Conservation (phyloP, 2,329 filamentous ascomycete genomes). For the Hypoxylon sp. region DNA sequence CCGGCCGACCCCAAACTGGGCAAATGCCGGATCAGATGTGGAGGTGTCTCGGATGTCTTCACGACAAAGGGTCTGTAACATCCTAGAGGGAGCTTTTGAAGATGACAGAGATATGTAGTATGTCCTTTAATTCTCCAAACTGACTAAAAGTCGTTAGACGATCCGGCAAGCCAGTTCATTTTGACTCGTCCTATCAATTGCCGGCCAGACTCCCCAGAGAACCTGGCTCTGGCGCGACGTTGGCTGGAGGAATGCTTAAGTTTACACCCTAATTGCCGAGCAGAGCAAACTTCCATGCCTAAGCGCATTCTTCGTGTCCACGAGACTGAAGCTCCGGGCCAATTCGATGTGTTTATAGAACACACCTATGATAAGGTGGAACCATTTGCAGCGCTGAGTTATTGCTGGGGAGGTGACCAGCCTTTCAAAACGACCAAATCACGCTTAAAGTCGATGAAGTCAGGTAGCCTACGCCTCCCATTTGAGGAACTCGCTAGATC, state of each 20-base stretch:
- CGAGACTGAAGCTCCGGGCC: not conserved
- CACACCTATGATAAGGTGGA: slow-evolving; percentile 10
- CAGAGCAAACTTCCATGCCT: slow-evolving; percentile 16
- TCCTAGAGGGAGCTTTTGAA: not conserved
- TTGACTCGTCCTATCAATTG: slow-evolving; percentile 22
- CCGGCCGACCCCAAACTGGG: slow-evolving; percentile 1
- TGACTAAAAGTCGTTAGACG: slow-evolving; percentile 8
- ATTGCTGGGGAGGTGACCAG: slow-evolving; percentile 25
- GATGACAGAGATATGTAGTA: not conserved
- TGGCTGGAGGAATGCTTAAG: slow-evolving; percentile 16
- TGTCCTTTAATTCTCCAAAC: not conserved
- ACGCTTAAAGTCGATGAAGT: slow-evolving; percentile 6
- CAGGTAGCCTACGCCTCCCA: not conserved
- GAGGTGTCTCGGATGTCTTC: slow-evolving; percentile 1
- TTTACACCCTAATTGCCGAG: slow-evolving; percentile 10
- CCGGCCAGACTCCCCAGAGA: slow-evolving; percentile 5
- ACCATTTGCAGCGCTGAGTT: slow-evolving; percentile 18
- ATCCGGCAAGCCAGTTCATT: slow-evolving; percentile 17
- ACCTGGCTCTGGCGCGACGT: slow-evolving; percentile 10
- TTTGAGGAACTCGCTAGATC: slow-evolving; percentile 11
- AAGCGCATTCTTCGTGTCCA: slow-evolving; percentile 13
- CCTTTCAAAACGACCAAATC: slow-evolving; percentile 22
- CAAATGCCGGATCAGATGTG: slow-evolving; percentile 13
- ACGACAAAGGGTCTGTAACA: slow-evolving; percentile 11
- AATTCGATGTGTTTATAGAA: slow-evolving; percentile 13